Base-by-base conservation (phyloP, 202 grass and related monocot genomes). In the Hordeum pubiflorum region DNA sequence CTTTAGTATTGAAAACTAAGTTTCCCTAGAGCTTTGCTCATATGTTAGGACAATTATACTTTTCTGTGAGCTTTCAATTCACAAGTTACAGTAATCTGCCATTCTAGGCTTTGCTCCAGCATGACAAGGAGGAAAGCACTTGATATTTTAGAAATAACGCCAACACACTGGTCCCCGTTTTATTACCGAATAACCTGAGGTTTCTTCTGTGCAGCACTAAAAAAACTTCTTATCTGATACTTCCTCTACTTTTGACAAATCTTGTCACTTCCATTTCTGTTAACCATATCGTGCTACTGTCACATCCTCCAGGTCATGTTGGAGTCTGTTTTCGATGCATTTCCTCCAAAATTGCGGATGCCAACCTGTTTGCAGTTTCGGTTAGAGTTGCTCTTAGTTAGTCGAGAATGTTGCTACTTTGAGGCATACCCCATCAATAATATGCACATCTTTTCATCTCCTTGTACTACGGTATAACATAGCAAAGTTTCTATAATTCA, bases 1-100 rank as follows among this genome's bases (percentile, higher is more conserved):
- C 8, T 80, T 80, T 39, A 40, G 14, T 75, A 75, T 18, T 75
- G 69, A 37, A 9, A 86, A 74, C 43, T 34, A 80, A 57, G 6
- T 63, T 63, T 7, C 39, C 26, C 55, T 32, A 21, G 10, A 63
- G 59, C 65, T 69, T 58, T 62, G 75, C 58, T 77, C 34, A 32
- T 72, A 63, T 57, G 5, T 7, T 27, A 20, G 69, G 48, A 27
- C 21, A 48, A 23, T 13, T 63, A 13, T 10, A 55, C 21, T 76
- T 63, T 55, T 63, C 11, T 57, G 9, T 3, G 7, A 58, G 44
- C n/a, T 60, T 63, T 77, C 15, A n/a, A 4, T 74, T 56, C 21
- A 3, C 3, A 43, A 29, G 50, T 44, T 72, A 15, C 65, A n/a
- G 18, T 79, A 55, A 10, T 83, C 18, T 13, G 33, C 36, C 56